phyloP scores from a whole-genome alignment of 2,329 filamentous ascomycete genomes.

The Seiridium cupressi region DNA sequence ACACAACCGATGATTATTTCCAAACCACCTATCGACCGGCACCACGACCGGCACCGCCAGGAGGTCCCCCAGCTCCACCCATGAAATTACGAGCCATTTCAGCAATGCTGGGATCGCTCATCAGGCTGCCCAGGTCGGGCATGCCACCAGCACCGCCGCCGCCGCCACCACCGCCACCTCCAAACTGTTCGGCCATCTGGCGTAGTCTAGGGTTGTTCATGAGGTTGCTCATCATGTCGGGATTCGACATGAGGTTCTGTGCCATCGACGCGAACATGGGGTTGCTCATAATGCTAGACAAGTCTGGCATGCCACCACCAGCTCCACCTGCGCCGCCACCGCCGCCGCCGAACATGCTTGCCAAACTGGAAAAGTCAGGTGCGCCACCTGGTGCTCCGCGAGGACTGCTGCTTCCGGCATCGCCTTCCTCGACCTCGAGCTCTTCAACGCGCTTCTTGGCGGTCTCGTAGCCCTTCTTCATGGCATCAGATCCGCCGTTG shows the following conservation, averaged over 20 bases:
- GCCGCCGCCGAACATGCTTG: conserved; percentile 67
- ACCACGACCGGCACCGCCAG: conserved; percentile 16
- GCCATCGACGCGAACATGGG: conserved; percentile 98
- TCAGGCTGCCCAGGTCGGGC: conserved; percentile 81
- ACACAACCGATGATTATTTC: not conserved
- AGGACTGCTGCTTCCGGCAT: conserved; percentile 45
- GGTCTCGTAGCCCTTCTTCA: conserved; percentile 96
- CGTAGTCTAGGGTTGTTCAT: conserved; percentile 91
- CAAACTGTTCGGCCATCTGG: conserved; percentile 82
- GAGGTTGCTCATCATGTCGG: conserved; percentile 83
- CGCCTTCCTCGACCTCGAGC: conserved; percentile 56
- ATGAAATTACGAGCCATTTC: conserved; percentile 63
- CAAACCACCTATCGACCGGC: conserved; percentile 12
- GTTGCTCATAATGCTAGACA: conserved; percentile 88
- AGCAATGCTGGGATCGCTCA: conserved; percentile 89
- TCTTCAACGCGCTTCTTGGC: conserved; percentile 86
- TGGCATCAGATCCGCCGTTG: conserved; percentile 89
- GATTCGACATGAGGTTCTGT: conserved; percentile 96
- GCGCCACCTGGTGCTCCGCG: conserved; percentile 55
- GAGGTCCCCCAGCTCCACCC: conserved; percentile 25
- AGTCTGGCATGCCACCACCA: conserved; percentile 81
- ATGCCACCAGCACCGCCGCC: conserved; percentile 76
- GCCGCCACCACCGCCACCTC: conserved; percentile 53
- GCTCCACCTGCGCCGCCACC: conserved; percentile 53
- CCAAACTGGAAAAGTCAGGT: conserved; percentile 69